Evolutionary conservation across 116 monocot species (phyloP), one percentile per base, ranked within the genome.

Genomic region (Thalassia testudinum): DNA sequence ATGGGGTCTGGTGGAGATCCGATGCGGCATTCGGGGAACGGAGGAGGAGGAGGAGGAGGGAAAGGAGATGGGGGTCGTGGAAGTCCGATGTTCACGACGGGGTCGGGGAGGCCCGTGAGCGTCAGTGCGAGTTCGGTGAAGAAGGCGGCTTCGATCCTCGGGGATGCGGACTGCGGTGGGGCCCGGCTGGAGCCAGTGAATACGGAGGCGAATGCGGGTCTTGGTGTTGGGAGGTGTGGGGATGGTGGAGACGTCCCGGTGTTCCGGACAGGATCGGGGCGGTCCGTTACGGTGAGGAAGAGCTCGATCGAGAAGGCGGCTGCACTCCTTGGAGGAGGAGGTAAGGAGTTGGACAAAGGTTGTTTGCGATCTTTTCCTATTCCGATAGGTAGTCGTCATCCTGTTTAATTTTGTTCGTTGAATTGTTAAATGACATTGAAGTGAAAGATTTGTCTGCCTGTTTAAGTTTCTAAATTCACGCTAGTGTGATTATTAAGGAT

Each of bases 261-360:
- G 83, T 77, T 80, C 53, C 57, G 49, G 48, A 83, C 72, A 24
- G 83, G 83, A 24, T 77, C 61, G 37, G 83, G 75, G 1, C 56
- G 54, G 28, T 28, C 66, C 1, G 75, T 83, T 26, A 59, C 68
- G 1, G 48, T 75, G 47, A 67, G 58, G 44, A 26, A 60, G 58
- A 70, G 58, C 25, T 77, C 77, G 27, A 60, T 74, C 57, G 54
- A 42, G 65, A 80, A 66, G 62, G 77, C 77, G 37, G 67, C 54
- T 29, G 21, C 75, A 48, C 20, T 78, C 57, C 24, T 76, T 28
- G 80, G 54, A 54, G 56, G 53, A 30, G 19, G 63, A 34, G 30
- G n/a, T n/a, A n/a, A 34, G 30, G 21, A 48, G 14, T 28, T 55
- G 16, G 7, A 14, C 17, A 53, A 27, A 14, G 28, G 8, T 21